Evolutionary conservation across 495 filamentous ascomycete species (phyloP), one percentile per base, ranked within the genome.

Genomic region (Aspergillus hancockii): DNA sequence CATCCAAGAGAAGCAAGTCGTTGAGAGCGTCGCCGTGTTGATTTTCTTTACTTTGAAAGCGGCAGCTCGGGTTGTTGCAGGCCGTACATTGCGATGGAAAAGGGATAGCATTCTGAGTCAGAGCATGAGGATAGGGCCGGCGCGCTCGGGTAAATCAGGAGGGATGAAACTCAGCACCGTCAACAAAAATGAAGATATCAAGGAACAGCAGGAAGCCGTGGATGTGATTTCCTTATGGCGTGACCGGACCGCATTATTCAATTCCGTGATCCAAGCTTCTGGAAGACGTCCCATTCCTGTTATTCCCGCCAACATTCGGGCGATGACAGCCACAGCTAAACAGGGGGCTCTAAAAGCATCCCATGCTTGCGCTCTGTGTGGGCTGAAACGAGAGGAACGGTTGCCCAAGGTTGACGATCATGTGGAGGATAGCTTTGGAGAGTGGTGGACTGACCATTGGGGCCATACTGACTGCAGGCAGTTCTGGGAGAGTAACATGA

Each of bases 401-500:
- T 75, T 97, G 19, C 69, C 77, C 2, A 86, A 82, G 62, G 78
- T 96, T 30, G 93, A 97, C 71, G 77, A 87, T 28, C 78, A 85
- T 55, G 88, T 95, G 19, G 84, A 91, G 61, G 94, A 97, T 75
- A 91, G 87, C 71, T 93, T 96, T 77, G 91, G 90, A 40, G 92
- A 97, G 73, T 97, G 91, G 91, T 98, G 94, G 94, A 80, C 88
- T 14, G 90, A 95, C 36, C 87, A 93, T 71, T 95, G 91, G 91
- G 87, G 89, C 45, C 89, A 96, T 76, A 74, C 85, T 16, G 83
- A 83, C 54, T 98, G 94, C 72, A 82, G 82, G 66, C 83, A 82
- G 55, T 97, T 96, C 65, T 98, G 94, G 94, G 75, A 88, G 51
- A 80, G 83, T 63, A 87, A 95, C 72, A 86, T 85, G 64, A 73